These are phyloP conservation scores for Haplosporangium sp. DNA, from an alignment of 371 early-diverging fungal species.

Conservation along the genomic window DNA sequence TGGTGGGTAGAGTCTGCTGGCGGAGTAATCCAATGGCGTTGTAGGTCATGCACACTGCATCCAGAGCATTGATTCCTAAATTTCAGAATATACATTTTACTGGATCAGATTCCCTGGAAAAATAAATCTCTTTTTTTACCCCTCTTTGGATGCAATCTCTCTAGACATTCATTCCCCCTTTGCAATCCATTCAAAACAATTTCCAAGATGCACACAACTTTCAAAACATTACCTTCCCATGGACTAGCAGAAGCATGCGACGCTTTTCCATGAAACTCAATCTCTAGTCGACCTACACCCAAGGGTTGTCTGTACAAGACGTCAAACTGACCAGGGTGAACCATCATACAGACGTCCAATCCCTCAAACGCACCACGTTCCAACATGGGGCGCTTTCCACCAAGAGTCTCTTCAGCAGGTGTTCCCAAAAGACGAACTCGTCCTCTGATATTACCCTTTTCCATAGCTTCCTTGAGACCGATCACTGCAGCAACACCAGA, in stretches of 20 bases:
- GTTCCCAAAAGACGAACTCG: conserved; percentile 81
- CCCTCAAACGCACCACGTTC: conserved; percentile 69
- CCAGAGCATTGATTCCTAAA: conserved; percentile 72
- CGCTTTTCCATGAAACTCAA: conserved; percentile 75
- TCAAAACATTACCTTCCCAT: conserved; percentile 39
- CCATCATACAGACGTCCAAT: conserved; percentile 81
- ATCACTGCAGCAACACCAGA: conserved; percentile 73
- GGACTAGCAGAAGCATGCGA: conserved; percentile 62
- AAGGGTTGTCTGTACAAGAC: conserved; percentile 41
- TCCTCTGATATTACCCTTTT: conserved; percentile 64
- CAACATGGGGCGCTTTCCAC: conserved; percentile 80
- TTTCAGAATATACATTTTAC: not conserved
- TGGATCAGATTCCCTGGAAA: not conserved
- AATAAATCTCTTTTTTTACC: not conserved
- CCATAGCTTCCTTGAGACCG: conserved; percentile 66
- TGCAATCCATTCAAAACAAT: not conserved
- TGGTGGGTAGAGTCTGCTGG: conserved; percentile 71
- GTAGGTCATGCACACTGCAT: conserved; percentile 67
- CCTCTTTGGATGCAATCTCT: not conserved
- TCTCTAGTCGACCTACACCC: conserved; percentile 51
- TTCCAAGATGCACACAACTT: too few species aligned
- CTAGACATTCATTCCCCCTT: conserved; percentile 17
- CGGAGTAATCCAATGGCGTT: conserved; percentile 64
- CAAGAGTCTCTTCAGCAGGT: conserved; percentile 82
- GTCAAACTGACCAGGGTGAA: conserved; percentile 73